A percentile compares a stretch with the other conserved stretches of the same genome.
These are phyloP conservation scores for Cardamine occulta DNA, from an alignment of 345 rosid genomes.

Conservation along the genomic window DNA sequence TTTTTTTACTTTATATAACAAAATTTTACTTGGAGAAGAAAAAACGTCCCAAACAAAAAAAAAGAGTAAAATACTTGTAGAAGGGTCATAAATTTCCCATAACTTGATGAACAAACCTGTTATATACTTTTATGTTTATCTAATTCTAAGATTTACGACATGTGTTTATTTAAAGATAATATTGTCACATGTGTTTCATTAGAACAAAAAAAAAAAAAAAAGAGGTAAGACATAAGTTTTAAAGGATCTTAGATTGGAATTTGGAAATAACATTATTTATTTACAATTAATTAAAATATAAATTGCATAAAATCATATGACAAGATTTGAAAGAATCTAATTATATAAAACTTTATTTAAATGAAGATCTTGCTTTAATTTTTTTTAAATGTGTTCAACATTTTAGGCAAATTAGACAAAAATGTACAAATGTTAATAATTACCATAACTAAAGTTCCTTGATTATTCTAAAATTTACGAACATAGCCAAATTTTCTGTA, in stretches of 20 bases:
- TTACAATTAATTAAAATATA: too few relatives aligned
- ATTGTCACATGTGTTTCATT: not conserved
- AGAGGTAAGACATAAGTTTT: not conserved
- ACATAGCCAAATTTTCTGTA: not conserved
- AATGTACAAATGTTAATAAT: not conserved
- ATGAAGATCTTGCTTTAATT: not conserved
- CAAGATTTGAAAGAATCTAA: too few relatives aligned
- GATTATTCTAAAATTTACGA: not conserved
- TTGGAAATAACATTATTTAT: not conserved
- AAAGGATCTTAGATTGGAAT: not conserved
- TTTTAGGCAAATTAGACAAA: not conserved
- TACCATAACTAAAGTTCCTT: not conserved
- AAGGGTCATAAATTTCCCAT: not conserved
- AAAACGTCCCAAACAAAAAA: not conserved
- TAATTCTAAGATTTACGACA: not conserved
- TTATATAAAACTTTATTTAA: not conserved
- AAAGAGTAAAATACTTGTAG: not conserved
- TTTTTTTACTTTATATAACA: not conserved
- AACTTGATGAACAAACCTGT: not conserved
- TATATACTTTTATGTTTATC: not conserved
- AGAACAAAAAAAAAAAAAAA: not conserved
- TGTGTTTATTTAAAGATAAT: not conserved
- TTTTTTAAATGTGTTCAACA: not conserved
- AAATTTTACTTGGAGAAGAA: not conserved
- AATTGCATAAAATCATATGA: not conserved